Evolutionary conservation across 164 flowering plant genomes (phyloP).

Genomic region (Litsea cubeba): DNA sequence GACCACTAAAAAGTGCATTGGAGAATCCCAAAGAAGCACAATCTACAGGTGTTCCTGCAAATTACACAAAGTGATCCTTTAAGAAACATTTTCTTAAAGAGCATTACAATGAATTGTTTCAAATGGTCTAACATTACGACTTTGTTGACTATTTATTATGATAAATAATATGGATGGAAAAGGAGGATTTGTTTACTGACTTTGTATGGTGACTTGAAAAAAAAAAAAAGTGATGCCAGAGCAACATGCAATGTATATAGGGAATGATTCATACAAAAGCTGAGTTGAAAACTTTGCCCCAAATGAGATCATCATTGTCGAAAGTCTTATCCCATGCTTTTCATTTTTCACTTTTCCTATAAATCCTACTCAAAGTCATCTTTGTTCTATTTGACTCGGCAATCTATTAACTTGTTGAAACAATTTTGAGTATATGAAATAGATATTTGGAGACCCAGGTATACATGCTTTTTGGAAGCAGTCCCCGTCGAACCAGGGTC

Average conservation of each 20-base stretch:
- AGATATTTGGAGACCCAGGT: no score
- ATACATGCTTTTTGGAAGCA: no score
- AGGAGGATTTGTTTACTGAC: background rate
- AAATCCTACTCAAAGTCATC: no score
- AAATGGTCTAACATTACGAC: background rate
- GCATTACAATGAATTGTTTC: background rate
- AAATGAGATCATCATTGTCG: no score
- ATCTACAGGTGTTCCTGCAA: conserved; percentile 90
- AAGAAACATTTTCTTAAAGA: background rate
- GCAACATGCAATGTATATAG: background rate
- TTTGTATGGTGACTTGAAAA: background rate
- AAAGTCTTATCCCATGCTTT: no score
- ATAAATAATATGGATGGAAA: no score
- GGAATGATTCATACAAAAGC: background rate
- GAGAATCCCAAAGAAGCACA: conserved; percentile 81
- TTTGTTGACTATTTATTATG: no score
- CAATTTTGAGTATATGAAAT: no score
- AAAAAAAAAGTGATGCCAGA: background rate
- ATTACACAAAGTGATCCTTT: background rate
- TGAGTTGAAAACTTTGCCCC: background rate
- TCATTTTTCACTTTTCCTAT: no score
- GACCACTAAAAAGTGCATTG: conserved; percentile 52
- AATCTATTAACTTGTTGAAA: no score
- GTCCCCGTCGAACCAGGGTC: no score
- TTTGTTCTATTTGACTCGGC: no score